Base-by-base conservation (phyloP, 768 basidiomycete species). In the Boletus pseudopeckii region DNA sequence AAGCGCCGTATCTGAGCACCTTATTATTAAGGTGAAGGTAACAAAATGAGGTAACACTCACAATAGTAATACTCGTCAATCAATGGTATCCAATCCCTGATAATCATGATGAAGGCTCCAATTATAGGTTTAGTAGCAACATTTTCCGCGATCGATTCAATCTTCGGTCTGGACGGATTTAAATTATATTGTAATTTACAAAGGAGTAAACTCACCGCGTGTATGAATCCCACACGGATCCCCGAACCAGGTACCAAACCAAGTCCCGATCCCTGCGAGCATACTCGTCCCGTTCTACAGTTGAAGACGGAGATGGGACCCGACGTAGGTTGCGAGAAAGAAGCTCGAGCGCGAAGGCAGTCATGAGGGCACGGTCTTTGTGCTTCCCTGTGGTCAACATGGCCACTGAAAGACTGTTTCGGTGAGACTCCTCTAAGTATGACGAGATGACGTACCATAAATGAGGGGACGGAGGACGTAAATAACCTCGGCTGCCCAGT, bases 1-100 rank as follows among this genome's bases (percentile, higher is more conserved):
- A 45, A 79, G 74, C 43, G 79, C 76, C 58, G 79, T 72, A 60
- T 76, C 75, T 76, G 55, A 40, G 40, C 40, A 59, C 45, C 15
- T 40, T 45, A 34, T 59, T 30, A 60, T 50, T 26, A 44, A 32
- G 15, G 38, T 8, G 38, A 36, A 44, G 18, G 24, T 13, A 37
- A 32, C 9, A 38, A 41, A 20, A 41, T 36, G 24, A 53, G 24
- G 22, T 9, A 40, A n/a, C 24, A 55, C 91, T 55, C 64, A 91
- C 91, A 93, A 77, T 93, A 93, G 74, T 93, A 86, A 73, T 93
- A 93, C 65, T 90, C 88, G 67, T 93, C 84, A 55, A 93, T 89
- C 66, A 93, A 72, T 18, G 90, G 92, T 58, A 93, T 83, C 91
- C 92, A 93, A 63, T 92, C 90, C 58, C 82, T 85, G 53, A 90